These are phyloP conservation scores for Bipolaris victoriae DNA, from an alignment of 2,329 filamentous ascomycete species.

Conservation along the genomic window DNA sequence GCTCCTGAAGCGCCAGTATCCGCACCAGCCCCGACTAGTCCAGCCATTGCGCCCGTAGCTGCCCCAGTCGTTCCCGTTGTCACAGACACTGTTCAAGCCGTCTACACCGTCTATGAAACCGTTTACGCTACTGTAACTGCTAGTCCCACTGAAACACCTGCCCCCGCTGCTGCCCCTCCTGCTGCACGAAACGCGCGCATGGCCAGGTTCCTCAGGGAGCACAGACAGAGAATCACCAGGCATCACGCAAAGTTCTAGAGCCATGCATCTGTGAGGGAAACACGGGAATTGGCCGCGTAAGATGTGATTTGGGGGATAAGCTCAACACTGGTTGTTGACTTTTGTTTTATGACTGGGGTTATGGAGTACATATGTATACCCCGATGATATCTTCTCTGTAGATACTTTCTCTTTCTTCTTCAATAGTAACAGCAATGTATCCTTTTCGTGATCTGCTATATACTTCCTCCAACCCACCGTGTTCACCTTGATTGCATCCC, in stretches of 20 bases:
- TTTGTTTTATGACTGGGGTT: conserved; percentile 3
- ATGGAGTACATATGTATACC: conserved; percentile 18
- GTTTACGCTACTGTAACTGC: conserved; percentile 23
- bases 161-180: conserved; percentile 14
- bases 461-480: background rate
- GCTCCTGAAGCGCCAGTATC: conserved; percentile 5
- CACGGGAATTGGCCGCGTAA: too few relatives aligned
- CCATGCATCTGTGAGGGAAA: background rate
- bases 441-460: background rate
- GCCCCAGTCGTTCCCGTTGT: conserved; percentile 10
- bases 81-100: conserved; percentile 4
- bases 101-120: conserved; percentile 24
- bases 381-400: conserved; percentile 14
- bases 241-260: conserved; percentile 19
- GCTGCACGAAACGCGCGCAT: conserved; percentile 16
- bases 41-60: conserved; percentile 6
- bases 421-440: conserved; percentile 4
- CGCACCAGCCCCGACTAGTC: conserved; percentile 8
- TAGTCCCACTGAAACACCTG: conserved; percentile 16
- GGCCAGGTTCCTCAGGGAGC: conserved; percentile 25
- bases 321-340: conserved; percentile 14
- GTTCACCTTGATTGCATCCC: too few relatives aligned
- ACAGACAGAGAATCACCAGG: conserved; percentile 22
- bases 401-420: conserved; percentile 10
- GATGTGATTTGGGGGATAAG: background rate